These are phyloP conservation scores for Nemania sp. DNA, from an alignment of 2,329 filamentous ascomycete genomes.

Conservation along the genomic window DNA sequence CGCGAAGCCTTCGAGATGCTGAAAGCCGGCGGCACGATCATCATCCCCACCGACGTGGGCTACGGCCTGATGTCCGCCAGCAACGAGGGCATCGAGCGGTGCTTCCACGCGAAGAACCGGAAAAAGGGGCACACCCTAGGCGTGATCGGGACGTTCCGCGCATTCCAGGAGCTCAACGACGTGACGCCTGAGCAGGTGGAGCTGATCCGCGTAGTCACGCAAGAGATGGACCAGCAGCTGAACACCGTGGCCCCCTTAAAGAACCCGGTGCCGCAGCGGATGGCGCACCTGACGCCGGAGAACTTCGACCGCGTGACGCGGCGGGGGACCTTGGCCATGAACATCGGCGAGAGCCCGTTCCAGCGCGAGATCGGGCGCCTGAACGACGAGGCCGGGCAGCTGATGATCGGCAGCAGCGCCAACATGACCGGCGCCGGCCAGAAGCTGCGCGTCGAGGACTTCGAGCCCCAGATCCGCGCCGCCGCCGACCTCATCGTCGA, in stretches of 20 bases:
- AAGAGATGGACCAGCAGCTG: slow-evolving; percentile 13
- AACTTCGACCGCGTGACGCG: slow-evolving; percentile 13
- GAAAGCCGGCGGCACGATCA: slow-evolving; percentile 19
- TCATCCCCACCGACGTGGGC: slow-evolving; percentile 19
- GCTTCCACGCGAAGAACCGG: slow-evolving; percentile 21
- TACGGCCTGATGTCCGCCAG: slow-evolving; percentile 21
- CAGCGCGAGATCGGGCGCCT: slow-evolving; percentile 18
- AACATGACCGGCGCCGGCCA: slow-evolving; percentile 21
- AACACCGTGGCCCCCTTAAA: slow-evolving; percentile 15
- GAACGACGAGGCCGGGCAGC: slow-evolving; percentile 21
- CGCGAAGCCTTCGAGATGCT: slow-evolving; percentile 20
- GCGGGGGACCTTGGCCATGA: slow-evolving; percentile 17
- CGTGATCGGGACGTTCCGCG: slow-evolving; percentile 17
- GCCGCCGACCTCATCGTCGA: slow-evolving; percentile 20
- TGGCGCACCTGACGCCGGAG: slow-evolving; percentile 11
- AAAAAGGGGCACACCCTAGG: slow-evolving; percentile 18
- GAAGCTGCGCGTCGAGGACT: slow-evolving; percentile 23
- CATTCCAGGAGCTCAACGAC: slow-evolving; percentile 7
- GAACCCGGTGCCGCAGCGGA: slow-evolving; percentile 2
- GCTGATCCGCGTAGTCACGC: slow-evolving; percentile 20
- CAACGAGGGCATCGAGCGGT: slow-evolving; percentile 19
- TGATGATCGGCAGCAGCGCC: slow-evolving; percentile 23
- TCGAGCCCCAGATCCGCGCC: slow-evolving; percentile 12
- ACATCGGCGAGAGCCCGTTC: slow-evolving; percentile 20
- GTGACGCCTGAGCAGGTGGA: slow-evolving; percentile 16